A percentile compares a stretch with the other conserved stretches of the same genome.
phyloP scores from a whole-genome alignment of 495 filamentous ascomycete species.

The Filosporella fistucella region DNA sequence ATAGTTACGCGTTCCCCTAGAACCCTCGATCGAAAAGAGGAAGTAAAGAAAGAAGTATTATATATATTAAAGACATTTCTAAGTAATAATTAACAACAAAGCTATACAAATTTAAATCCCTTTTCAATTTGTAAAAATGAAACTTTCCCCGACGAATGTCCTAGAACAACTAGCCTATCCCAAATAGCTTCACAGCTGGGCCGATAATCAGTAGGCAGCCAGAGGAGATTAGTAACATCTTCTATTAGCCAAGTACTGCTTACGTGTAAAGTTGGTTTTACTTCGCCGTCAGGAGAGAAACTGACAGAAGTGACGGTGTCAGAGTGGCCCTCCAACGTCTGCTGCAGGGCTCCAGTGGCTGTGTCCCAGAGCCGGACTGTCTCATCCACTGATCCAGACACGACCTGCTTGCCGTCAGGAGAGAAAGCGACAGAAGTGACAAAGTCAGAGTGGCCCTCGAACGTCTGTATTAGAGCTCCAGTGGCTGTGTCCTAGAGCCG shows the following conservation, averaged over 20 bases:
- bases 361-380: constrained; percentile 97
- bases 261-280: constrained; percentile 11
- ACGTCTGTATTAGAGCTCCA: not conserved
- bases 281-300: constrained; percentile 5
- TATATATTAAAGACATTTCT: too few relatives aligned
- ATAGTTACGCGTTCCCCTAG: too few relatives aligned
- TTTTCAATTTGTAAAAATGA: constrained; percentile 13
- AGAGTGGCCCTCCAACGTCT: constrained; percentile 8
- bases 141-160: constrained; percentile 16
- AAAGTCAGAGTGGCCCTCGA: constrained; percentile 13
- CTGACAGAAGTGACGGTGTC: not conserved
- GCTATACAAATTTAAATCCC: constrained; percentile 10
- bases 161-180: constrained; percentile 9
- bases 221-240: constrained; percentile 12
- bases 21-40: too few relatives aligned
- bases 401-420: constrained; percentile 37
- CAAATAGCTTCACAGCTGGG: constrained; percentile 11
- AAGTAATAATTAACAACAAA: too few relatives aligned
- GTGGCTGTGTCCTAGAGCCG: constrained; percentile 8
- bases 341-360: constrained; percentile 8
- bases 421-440: constrained; percentile 23
- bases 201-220: constrained; percentile 18
- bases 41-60: too few relatives aligned
- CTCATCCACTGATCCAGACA: constrained; percentile 86
- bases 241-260: constrained; percentile 15